Evolutionary conservation across 768 basidiomycete genomes (phyloP).

Genomic region (Udeniomyces megalosporus): DNA sequence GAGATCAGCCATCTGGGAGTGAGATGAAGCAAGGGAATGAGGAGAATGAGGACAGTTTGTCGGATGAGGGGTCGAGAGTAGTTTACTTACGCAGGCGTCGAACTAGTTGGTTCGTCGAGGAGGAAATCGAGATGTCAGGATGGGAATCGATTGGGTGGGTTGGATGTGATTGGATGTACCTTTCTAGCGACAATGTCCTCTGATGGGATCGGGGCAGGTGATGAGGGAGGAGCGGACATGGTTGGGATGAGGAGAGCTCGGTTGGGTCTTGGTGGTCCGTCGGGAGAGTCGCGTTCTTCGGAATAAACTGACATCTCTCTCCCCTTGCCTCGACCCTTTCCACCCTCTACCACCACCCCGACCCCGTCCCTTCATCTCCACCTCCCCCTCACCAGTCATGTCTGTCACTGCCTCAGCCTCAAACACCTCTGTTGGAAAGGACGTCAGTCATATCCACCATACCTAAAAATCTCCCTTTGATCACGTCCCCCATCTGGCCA

Average conservation of each 20-base stretch:
- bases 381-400: not conserved
- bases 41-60: too few relatives aligned
- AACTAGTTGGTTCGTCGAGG: slow-evolving; percentile 43
- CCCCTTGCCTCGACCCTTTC: too few relatives aligned
- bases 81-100: slow-evolving; percentile 48
- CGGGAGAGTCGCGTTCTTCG: too few relatives aligned
- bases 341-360: not conserved
- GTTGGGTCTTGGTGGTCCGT: too few relatives aligned
- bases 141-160: not conserved
- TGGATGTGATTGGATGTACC: slow-evolving; percentile 34
- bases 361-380: not conserved
- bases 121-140: too few relatives aligned
- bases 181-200: slow-evolving; percentile 84
- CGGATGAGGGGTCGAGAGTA: not conserved
- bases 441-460: not conserved
- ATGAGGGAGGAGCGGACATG: slow-evolving; percentile 20
- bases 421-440: slow-evolving; percentile 7
- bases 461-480: not conserved
- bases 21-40: not conserved
- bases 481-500: not conserved
- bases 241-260: too few relatives aligned
- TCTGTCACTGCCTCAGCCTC: not conserved
- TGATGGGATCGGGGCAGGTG: slow-evolving; percentile 46
- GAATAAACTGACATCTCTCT: too few relatives aligned
- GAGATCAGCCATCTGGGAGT: slow-evolving; percentile 45